A percentile compares a stretch with the other conserved stretches of the same genome.
Evolutionary conservation across 176 grass and related monocot genomes (phyloP).

Genomic region (Puccinellia tenuiflora): DNA sequence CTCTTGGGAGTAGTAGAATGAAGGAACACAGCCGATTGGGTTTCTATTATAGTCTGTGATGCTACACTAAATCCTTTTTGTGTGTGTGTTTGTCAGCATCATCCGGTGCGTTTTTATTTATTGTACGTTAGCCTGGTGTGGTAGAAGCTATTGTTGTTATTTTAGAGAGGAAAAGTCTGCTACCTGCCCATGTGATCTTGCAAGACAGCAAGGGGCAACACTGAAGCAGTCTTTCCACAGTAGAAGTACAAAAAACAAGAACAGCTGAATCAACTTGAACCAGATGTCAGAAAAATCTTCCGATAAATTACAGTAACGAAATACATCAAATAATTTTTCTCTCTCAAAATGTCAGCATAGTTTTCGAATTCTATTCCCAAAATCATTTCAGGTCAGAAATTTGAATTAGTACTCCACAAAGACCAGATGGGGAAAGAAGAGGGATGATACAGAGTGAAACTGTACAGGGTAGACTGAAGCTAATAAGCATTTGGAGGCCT

Average conservation of each 20-base stretch:
- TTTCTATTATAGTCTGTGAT: too few relatives aligned
- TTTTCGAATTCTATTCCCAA: background rate
- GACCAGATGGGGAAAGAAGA: background rate
- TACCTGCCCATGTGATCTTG: too few relatives aligned
- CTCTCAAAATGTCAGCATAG: background rate
- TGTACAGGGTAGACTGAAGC: slow-evolving; percentile 33
- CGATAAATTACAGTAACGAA: background rate
- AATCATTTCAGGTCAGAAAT: background rate
- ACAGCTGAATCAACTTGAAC: background rate
- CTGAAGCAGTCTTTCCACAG: background rate
- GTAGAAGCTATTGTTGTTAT: too few relatives aligned
- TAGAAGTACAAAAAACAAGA: background rate
- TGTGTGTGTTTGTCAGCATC: too few relatives aligned
- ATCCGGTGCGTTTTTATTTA: too few relatives aligned
- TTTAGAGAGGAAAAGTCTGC: too few relatives aligned
- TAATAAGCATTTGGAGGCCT: slow-evolving; percentile 12
- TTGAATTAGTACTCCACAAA: slow-evolving; percentile 1
- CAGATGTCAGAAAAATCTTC: background rate
- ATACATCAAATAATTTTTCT: background rate
- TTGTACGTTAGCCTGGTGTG: too few relatives aligned
- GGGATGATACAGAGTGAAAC: slow-evolving; percentile 6
- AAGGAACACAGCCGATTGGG: too few relatives aligned
- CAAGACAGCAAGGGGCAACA: too few relatives aligned
- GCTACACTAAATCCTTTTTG: too few relatives aligned
- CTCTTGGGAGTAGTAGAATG: too few relatives aligned